Percentiles rank a stretch among this genome's conserved stretches.
Conservation (phyloP, 75 land plant species). For the Sequoia sempervirens region DNA sequence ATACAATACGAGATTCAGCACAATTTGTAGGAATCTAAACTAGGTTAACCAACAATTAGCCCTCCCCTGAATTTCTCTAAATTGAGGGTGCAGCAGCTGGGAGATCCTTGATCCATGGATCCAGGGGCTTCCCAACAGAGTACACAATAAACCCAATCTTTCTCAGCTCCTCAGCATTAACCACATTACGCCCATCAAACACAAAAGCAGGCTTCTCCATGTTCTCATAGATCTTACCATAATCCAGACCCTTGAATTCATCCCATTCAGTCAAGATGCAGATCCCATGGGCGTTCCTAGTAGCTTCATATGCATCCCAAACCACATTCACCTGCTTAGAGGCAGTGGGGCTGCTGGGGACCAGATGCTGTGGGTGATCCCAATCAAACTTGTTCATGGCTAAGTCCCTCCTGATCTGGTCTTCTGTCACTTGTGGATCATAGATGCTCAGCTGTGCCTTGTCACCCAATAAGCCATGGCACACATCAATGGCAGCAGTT, state of each 20-base stretch:
- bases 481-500: constrained; percentile 86
- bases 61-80: not conserved
- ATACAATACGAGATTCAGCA: not conserved
- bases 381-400: constrained; percentile 91
- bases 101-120: constrained; percentile 73
- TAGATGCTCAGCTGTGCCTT: constrained; percentile 81
- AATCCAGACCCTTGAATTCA: constrained; percentile 80
- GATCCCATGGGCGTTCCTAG: constrained; percentile 78
- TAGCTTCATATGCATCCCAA: constrained; percentile 84
- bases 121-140: constrained; percentile 85
- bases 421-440: constrained; percentile 91
- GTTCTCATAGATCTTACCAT: constrained; percentile 65
- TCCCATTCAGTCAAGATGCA: constrained; percentile 90
- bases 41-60: not conserved
- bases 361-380: constrained; percentile 88
- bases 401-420: constrained; percentile 84
- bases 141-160: constrained; percentile 83
- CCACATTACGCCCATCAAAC: constrained; percentile 75
- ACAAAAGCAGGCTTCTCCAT: constrained; percentile 91
- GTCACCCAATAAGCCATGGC: constrained; percentile 80
- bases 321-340: constrained; percentile 63
- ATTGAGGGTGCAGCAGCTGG: constrained; percentile 40
- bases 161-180: constrained; percentile 57
- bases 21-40: not conserved
- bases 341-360: constrained; percentile 74